Percentiles rank a stretch among this genome's conserved stretches.
phyloP scores from a whole-genome alignment of 1,139 yeast genomes.

The Yarrowia galli region DNA sequence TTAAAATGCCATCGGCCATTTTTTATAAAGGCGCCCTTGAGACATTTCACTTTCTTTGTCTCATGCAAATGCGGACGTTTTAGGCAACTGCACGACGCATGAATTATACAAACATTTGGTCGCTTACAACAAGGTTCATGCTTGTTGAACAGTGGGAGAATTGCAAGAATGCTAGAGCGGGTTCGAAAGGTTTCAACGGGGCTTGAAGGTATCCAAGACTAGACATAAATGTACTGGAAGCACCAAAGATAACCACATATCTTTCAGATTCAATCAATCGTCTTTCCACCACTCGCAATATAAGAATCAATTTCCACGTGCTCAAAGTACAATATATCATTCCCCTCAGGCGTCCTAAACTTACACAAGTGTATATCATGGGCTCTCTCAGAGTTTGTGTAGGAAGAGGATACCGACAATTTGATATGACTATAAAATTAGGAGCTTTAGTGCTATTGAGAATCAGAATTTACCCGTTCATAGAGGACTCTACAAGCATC shows the following conservation, averaged over 20 bases:
- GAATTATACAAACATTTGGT: constrained; percentile 27
- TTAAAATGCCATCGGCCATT: constrained; percentile 26
- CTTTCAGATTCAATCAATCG: neutral
- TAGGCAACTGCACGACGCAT: constrained; percentile 37
- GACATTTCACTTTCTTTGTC: constrained; percentile 36
- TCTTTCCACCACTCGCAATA: neutral
- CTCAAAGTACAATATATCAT: constrained; percentile 27
- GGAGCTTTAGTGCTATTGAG: neutral
- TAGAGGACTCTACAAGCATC: neutral
- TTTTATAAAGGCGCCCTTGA: constrained; percentile 32
- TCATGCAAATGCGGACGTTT: constrained; percentile 37
- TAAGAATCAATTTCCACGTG: constrained; percentile 4
- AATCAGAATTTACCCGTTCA: neutral
- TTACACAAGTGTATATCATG: constrained; percentile 28
- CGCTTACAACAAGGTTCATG: constrained; percentile 29
- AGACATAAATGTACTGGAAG: neutral
- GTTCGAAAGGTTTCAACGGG: neutral
- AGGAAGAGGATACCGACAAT: neutral
- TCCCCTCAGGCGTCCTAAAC: constrained; percentile 38
- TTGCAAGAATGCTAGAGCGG: neutral
- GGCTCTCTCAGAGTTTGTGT: constrained; percentile 15
- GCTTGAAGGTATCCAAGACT: neutral
- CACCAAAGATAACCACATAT: neutral
- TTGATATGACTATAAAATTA: neutral
- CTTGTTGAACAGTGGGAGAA: constrained; percentile 15